phyloP scores from a whole-genome alignment of 225 moss, liverwort and hornwort species.

The Polytrichum commune region DNA sequence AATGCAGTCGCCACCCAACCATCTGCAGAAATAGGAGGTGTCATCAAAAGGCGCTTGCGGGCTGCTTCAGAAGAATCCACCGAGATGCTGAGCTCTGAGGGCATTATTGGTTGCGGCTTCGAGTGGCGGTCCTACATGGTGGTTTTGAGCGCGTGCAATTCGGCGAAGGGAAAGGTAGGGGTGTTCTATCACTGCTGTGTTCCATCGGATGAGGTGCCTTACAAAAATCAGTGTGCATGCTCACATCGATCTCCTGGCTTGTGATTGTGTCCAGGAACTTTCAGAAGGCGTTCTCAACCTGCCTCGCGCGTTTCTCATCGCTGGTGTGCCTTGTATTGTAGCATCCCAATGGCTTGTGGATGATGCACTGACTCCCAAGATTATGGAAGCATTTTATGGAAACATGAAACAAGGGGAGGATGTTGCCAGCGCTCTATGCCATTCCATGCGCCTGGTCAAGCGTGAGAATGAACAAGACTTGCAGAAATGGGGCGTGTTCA shows the following conservation, averaged over 20 bases:
- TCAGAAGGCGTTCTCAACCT: slow-evolving; percentile 29
- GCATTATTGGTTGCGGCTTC: slow-evolving; percentile 9
- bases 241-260: too few relatives aligned
- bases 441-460: slow-evolving; percentile 15
- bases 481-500: slow-evolving; percentile 16
- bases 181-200: neutral
- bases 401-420: slow-evolving; percentile 15
- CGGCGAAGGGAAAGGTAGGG: slow-evolving; percentile 14
- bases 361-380: slow-evolving; percentile 11
- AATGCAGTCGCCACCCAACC: slow-evolving; percentile 5
- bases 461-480: slow-evolving; percentile 3
- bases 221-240: too few relatives aligned
- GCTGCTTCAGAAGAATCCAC: neutral
- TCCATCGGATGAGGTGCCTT: too few relatives aligned
- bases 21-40: slow-evolving; percentile 17
- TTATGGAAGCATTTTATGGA: slow-evolving; percentile 17
- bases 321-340: slow-evolving; percentile 25
- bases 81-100: slow-evolving; percentile 11
- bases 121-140: slow-evolving; percentile 18
- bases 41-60: slow-evolving; percentile 5
- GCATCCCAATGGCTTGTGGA: slow-evolving; percentile 24
- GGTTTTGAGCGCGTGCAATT: slow-evolving; percentile 27
- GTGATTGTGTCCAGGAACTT: slow-evolving; percentile 13
- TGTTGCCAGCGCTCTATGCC: slow-evolving; percentile 15
- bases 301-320: slow-evolving; percentile 28